Conservation (phyloP, 2,329 filamentous ascomycete species). For the Colletotrichum plurivorum region DNA sequence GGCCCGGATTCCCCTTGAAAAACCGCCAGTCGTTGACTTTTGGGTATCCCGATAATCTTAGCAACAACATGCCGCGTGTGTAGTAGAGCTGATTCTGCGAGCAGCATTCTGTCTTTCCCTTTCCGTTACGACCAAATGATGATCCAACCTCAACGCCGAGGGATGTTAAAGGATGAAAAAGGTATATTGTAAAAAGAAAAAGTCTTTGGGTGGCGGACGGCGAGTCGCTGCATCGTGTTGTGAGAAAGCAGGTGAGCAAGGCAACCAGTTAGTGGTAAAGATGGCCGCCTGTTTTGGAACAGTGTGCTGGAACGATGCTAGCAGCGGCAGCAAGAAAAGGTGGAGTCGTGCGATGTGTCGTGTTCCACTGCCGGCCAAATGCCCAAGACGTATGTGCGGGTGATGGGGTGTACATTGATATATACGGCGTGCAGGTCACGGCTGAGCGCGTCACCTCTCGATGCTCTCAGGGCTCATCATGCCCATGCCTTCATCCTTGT, state of each 20-base stretch:
- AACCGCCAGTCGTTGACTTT: constrained; percentile 35
- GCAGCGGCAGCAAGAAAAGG: not conserved
- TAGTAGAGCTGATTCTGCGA: constrained; percentile 21
- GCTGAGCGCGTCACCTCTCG: constrained; percentile 49
- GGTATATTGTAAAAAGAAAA: constrained; percentile 30
- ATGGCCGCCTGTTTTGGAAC: too few relatives aligned
- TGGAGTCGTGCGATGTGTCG: not conserved
- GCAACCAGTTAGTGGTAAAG: not conserved
- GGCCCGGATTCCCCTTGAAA: constrained; percentile 2
- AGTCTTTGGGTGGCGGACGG: constrained; percentile 23
- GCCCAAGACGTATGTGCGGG: constrained; percentile 8
- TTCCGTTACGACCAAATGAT: constrained; percentile 25
- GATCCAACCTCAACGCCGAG: constrained; percentile 39
- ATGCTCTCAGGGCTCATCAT: constrained; percentile 92
- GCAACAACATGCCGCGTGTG: constrained; percentile 25
- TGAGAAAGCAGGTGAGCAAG: constrained; percentile 8
- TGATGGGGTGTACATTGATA: constrained; percentile 9
- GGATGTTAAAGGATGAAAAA: constrained; percentile 26
- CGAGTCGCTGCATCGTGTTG: not conserved
- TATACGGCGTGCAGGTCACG: constrained; percentile 19
- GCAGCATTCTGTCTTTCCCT: constrained; percentile 24
- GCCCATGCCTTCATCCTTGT: constrained; percentile 77
- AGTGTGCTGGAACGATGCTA: not conserved
- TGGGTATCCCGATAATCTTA: constrained; percentile 38
- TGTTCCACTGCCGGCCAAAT: not conserved